Percentiles rank a stretch among this genome's conserved stretches.
phyloP scores from a whole-genome alignment of 495 filamentous ascomycete species.

The Chaetomium tenue region DNA sequence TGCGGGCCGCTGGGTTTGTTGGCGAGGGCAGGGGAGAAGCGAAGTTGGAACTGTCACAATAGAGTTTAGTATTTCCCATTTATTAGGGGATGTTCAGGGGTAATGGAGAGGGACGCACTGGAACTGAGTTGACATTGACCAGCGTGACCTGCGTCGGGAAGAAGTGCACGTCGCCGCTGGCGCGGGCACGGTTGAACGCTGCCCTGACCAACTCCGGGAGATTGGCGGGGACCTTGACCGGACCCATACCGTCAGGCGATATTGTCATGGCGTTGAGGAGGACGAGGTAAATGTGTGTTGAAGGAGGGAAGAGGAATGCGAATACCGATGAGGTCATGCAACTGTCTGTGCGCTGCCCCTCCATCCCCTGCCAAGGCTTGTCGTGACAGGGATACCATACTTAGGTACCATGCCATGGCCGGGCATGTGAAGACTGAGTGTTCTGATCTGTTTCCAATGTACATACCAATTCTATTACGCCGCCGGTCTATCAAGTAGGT shows the following conservation, averaged over 20 bases:
- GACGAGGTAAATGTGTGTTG: not conserved
- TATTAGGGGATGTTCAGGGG: not conserved
- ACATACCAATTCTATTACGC: constrained; percentile 14
- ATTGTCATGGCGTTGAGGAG: constrained; percentile 17
- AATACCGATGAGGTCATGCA: constrained; percentile 41
- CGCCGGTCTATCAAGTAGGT: constrained; percentile 1
- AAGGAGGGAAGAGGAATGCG: constrained; percentile 17
- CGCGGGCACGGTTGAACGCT: constrained; percentile 54
- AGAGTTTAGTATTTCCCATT: not conserved
- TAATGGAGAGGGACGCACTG: constrained; percentile 39
- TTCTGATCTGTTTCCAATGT: too few relatives aligned
- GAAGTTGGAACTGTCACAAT: constrained; percentile 60
- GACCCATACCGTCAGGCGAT: constrained; percentile 24
- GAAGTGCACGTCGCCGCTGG: constrained; percentile 56
- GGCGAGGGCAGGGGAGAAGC: constrained; percentile 72
- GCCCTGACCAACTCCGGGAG: constrained; percentile 55
- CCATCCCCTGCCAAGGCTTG: constrained; percentile 1
- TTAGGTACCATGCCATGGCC: too few relatives aligned
- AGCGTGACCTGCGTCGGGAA: constrained; percentile 59
- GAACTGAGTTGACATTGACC: constrained; percentile 53
- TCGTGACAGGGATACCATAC: not conserved
- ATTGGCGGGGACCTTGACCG: constrained; percentile 32
- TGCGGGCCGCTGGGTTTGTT: constrained; percentile 60
- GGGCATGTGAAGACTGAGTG: too few relatives aligned
- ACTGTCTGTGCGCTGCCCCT: constrained; percentile 28